phyloP scores from a whole-genome alignment of 805 yeast species.

The Ogataea wickerhamii region DNA sequence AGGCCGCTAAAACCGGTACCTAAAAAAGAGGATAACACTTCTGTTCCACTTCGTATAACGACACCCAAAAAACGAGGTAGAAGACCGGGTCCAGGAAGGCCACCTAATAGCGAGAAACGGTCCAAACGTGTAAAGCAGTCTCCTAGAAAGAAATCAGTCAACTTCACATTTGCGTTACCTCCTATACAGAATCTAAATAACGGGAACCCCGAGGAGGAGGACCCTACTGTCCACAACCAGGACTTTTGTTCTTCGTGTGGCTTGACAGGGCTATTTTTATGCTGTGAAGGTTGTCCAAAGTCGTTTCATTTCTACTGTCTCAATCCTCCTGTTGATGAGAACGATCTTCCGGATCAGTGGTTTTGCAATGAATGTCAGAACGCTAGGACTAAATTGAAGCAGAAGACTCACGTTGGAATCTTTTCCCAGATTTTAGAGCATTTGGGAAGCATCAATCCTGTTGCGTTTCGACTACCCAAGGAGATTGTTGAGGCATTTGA shows the following conservation, averaged over 20 bases:
- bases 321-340: conserved; percentile 82
- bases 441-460: conserved; percentile 58
- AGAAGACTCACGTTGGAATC: conserved; percentile 37
- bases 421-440: conserved; percentile 57
- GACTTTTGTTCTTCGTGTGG: conserved; percentile 93
- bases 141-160: conserved; percentile 16
- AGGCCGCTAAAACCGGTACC: conserved; percentile 12
- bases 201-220: conserved; percentile 12
- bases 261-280: conserved; percentile 80
- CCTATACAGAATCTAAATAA: conserved; percentile 6
- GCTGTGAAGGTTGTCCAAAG: conserved; percentile 91
- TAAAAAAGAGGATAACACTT: conserved; percentile 6
- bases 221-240: conserved; percentile 49
- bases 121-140: conserved; percentile 23
- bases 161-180: conserved; percentile 13
- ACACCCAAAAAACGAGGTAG: conserved; percentile 10
- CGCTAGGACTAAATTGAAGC: conserved; percentile 26
- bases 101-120: conserved; percentile 6
- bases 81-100: conserved; percentile 4
- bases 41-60: conserved; percentile 3
- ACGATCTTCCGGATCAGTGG: conserved; percentile 83
- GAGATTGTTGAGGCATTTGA: conserved; percentile 67
- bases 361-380: conserved; percentile 72
- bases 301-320: conserved; percentile 91
- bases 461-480: conserved; percentile 63